These are phyloP conservation scores for Ceratobasidium theobromae DNA, from an alignment of 1,284 basidiomycete genomes.

Conservation along the genomic window DNA sequence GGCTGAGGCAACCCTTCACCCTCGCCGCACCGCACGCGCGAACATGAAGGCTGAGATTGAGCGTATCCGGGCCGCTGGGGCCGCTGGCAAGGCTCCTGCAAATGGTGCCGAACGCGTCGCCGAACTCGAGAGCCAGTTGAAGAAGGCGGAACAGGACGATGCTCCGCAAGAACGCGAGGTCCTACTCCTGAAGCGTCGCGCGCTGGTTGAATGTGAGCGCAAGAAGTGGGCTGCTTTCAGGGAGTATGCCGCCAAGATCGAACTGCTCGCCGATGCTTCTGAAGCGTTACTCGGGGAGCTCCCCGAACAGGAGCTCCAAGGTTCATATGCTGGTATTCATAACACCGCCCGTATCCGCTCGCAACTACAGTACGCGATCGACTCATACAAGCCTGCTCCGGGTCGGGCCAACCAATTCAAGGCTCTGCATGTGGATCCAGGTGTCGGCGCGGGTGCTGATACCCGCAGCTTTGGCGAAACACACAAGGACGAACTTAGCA, in stretches of 20 bases:
- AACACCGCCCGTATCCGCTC: conserved; percentile 67
- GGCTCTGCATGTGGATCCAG: conserved; percentile 49
- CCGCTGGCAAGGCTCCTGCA: conserved; percentile 47
- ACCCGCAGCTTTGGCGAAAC: conserved; percentile 78
- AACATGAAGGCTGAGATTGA: conserved; percentile 60
- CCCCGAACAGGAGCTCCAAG: conserved; percentile 60
- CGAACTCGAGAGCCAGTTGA: conserved; percentile 65
- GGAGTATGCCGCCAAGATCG: conserved; percentile 79
- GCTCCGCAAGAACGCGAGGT: conserved; percentile 64
- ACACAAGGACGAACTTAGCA: conserved; percentile 68
- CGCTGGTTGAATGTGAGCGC: conserved; percentile 66
- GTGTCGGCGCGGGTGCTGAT: conserved; percentile 51
- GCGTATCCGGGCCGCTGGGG: conserved; percentile 60
- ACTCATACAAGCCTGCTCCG: conserved; percentile 69
- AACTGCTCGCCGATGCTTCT: conserved; percentile 68
- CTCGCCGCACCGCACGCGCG: conserved; percentile 60
- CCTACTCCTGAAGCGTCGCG: conserved; percentile 69
- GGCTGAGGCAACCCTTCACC: conserved; percentile 61
- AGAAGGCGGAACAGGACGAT: conserved; percentile 63
- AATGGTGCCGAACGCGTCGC: conserved; percentile 57
- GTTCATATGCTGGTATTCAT: conserved; percentile 61
- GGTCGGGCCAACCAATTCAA: conserved; percentile 41
- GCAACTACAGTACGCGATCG: conserved; percentile 71
- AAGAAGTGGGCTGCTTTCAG: conserved; percentile 73
- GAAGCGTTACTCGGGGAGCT: conserved; percentile 59